Evolutionary conservation across 1,139 yeast species (phyloP), one percentile per base, ranked within the genome.

Genomic region (Petasospora rhodanensis): DNA sequence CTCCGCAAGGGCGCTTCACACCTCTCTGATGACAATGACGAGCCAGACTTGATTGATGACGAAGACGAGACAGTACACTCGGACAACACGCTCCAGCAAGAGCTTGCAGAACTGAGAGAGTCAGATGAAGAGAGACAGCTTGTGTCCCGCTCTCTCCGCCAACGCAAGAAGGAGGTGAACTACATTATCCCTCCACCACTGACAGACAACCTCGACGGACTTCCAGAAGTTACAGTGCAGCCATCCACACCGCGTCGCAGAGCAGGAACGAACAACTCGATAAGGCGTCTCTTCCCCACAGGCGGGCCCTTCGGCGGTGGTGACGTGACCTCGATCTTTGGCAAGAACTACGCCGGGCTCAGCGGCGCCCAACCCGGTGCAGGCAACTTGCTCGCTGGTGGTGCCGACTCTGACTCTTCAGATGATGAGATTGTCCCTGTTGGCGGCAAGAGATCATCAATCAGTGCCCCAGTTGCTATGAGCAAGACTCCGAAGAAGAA

Each of bases 241-340:
- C 46, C 49, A 23, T 33, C 44, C 26, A 42, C 51, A 14, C 48
- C 47, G 24, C 41, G 69, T 54, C 51, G 69, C 51, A 45, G 64
- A 49, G 22, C 14, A 2, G 49, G 50, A 53, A 48, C 46, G 12
- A 38, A 47, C 5, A 43, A 53, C 4, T 67, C 68, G 6, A 56
- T 82, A 31, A 70, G 83, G 50, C 70, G 91, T 26, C 61, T 86
- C 28, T 85, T 81, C 50, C 95, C 96, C n/a, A 86, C 95, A 0
- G 85, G 87, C n/a, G 96, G 97, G 1, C 95, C 97, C 3, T 91
- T 91, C 64, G 96, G 96, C 18, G 97, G 97, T 19, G 79, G 87
- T 43, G 95, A 86, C 53, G 85, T 81, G 2, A 68, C 78, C 3
- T 78, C 94, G 0, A 66, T 84, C 24, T 81, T 83, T 55, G 89